Percentiles rank a stretch among this genome's conserved stretches.
phyloP scores from a whole-genome alignment of 75 land plant species.

The Azolla pinnata region DNA sequence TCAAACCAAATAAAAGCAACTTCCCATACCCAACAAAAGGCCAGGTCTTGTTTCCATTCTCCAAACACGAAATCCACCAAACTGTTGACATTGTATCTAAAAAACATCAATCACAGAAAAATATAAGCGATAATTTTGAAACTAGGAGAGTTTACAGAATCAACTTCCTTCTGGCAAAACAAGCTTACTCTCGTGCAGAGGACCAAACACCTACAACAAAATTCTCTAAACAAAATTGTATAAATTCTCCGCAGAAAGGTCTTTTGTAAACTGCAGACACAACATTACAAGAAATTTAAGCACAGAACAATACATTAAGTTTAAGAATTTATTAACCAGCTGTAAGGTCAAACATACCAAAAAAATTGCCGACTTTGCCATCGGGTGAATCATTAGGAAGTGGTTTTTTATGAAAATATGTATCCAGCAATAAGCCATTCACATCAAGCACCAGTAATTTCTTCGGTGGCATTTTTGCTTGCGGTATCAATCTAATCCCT shows the following conservation, averaged over 20 bases:
- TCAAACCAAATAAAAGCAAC: no score
- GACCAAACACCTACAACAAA: constrained; percentile 82
- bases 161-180: no score
- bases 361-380: constrained; percentile 8
- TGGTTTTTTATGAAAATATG: background rate
- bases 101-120: background rate
- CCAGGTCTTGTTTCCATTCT: constrained; percentile 37
- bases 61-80: constrained; percentile 44
- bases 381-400: background rate
- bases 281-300: background rate
- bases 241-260: constrained; percentile 56
- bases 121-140: background rate
- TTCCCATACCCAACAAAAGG: constrained; percentile 22
- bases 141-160: no score
- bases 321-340: no score
- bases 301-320: no score
- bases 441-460: constrained; percentile 27
- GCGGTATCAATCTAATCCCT: no score
- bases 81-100: constrained; percentile 42
- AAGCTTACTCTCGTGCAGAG: constrained; percentile 46
- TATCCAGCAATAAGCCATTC: constrained; percentile 20
- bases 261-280: constrained; percentile 52
- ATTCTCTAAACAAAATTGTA: constrained; percentile 68
- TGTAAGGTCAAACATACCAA: no score
- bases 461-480: background rate